phyloP scores from a whole-genome alignment of 306 rosid genomes.

The Medicago truncatula region DNA sequence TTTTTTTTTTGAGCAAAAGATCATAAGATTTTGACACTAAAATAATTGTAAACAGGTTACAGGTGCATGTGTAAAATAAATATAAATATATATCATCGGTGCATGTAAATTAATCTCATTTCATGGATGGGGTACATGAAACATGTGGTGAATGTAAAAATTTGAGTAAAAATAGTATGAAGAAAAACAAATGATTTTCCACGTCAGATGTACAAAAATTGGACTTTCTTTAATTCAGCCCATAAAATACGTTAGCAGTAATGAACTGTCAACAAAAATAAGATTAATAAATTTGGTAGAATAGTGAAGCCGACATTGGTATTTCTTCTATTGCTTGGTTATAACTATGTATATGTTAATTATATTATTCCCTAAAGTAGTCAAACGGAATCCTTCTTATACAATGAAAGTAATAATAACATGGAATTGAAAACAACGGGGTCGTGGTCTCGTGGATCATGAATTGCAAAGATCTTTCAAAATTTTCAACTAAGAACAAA shows the following conservation, averaged over 20 bases:
- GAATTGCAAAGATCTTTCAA: slow-evolving; percentile 43
- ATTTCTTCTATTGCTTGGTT: slow-evolving; percentile 37
- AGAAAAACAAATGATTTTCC: slow-evolving; percentile 26
- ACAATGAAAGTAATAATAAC: slow-evolving; percentile 61
- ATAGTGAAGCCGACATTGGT: slow-evolving; percentile 26
- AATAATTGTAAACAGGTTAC: too few species aligned
- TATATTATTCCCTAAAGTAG: slow-evolving; percentile 49
- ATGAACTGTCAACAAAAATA: slow-evolving; percentile 17
- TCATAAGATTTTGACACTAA: too few species aligned
- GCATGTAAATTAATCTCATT: too few species aligned
- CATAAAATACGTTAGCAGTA: slow-evolving; percentile 25
- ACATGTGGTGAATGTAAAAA: background rate
- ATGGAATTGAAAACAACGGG: slow-evolving; percentile 49
- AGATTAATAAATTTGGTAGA: slow-evolving; percentile 1
- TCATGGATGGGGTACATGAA: too few species aligned
- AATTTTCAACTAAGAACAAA: slow-evolving; percentile 45
- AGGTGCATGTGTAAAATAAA: too few species aligned
- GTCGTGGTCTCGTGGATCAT: slow-evolving; percentile 37
- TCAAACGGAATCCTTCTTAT: slow-evolving; percentile 63
- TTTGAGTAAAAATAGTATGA: background rate
- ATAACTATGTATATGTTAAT: slow-evolving; percentile 44
- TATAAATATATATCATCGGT: too few species aligned
- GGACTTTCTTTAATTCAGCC: background rate
- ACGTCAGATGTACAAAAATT: slow-evolving; percentile 3
- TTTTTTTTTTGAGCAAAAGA: too few species aligned